These are phyloP conservation scores for Syzygium oleosum DNA, from an alignment of 345 rosid species.

Conservation along the genomic window DNA sequence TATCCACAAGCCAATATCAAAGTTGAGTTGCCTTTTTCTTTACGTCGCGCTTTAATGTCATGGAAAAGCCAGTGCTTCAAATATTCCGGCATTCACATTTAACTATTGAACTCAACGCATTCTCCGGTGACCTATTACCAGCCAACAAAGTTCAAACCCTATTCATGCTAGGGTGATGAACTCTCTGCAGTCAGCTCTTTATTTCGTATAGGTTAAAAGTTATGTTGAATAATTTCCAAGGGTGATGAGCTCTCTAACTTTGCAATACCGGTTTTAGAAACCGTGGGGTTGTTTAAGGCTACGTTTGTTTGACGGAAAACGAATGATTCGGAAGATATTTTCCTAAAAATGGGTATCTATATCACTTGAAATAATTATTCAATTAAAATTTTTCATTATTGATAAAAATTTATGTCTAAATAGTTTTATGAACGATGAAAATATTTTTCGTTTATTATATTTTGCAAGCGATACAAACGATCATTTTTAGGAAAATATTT, in stretches of 20 bases:
- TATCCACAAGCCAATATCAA: neutral
- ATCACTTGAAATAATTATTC: too few relatives aligned
- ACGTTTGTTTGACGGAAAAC: too few relatives aligned
- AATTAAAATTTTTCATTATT: neutral
- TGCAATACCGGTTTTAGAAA: too few relatives aligned
- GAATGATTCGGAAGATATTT: too few relatives aligned
- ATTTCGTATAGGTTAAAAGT: too few relatives aligned
- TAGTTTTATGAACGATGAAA: neutral
- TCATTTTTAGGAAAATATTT: neutral
- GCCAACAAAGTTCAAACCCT: neutral
- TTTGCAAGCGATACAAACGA: neutral
- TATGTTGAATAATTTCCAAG: too few relatives aligned
- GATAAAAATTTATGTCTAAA: neutral
- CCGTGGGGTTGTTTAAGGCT: too few relatives aligned
- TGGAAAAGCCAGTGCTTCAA: neutral
- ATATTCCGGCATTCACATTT: neutral
- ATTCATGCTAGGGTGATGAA: neutral
- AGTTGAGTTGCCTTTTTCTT: neutral
- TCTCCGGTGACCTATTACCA: neutral
- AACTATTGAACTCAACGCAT: neutral
- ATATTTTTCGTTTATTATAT: neutral
- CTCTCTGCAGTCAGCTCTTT: too few relatives aligned
- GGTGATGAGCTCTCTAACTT: too few relatives aligned
- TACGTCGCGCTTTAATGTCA: neutral
- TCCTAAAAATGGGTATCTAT: too few relatives aligned